phyloP scores from a whole-genome alignment of 2,329 filamentous ascomycete genomes.

The Pestalotiopsis sp. region DNA sequence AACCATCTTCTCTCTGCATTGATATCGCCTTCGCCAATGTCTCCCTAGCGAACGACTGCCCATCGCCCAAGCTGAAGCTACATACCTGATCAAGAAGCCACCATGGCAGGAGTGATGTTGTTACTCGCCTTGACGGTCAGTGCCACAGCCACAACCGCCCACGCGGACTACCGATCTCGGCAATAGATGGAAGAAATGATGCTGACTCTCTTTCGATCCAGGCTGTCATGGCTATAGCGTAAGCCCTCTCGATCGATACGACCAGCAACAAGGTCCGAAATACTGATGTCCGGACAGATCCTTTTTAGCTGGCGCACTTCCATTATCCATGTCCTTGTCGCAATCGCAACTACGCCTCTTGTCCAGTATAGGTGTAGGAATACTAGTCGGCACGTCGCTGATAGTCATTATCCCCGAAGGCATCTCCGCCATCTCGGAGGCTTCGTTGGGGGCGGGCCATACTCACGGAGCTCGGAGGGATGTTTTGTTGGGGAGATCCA shows the following conservation, averaged over 20 bases:
- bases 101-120: slow-evolving; percentile 33
- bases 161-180: not conserved
- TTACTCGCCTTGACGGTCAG: slow-evolving; percentile 35
- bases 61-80: not conserved
- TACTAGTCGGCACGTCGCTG: slow-evolving; percentile 90
- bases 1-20: not conserved
- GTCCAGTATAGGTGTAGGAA: slow-evolving; percentile 89
- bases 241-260: not conserved
- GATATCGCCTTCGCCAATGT: not conserved
- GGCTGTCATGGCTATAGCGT: slow-evolving; percentile 40
- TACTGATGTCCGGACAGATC: slow-evolving; percentile 59
- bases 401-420: slow-evolving; percentile 98
- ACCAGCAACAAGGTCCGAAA: not conserved
- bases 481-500: not conserved
- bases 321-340: slow-evolving; percentile 85
- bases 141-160: slow-evolving; percentile 14
- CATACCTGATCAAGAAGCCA: slow-evolving; percentile 6
- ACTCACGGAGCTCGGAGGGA: not conserved
- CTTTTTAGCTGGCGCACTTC: slow-evolving; percentile 88
- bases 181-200: not conserved
- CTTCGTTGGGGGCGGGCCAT: slow-evolving; percentile 35
- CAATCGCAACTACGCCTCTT: slow-evolving; percentile 85
- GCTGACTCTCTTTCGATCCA: slow-evolving; percentile 23
- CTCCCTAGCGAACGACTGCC: not conserved
- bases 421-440: slow-evolving; percentile 81